Base-by-base conservation (phyloP, 306 rosid genomes). In the Hippophae gyantsensis region DNA sequence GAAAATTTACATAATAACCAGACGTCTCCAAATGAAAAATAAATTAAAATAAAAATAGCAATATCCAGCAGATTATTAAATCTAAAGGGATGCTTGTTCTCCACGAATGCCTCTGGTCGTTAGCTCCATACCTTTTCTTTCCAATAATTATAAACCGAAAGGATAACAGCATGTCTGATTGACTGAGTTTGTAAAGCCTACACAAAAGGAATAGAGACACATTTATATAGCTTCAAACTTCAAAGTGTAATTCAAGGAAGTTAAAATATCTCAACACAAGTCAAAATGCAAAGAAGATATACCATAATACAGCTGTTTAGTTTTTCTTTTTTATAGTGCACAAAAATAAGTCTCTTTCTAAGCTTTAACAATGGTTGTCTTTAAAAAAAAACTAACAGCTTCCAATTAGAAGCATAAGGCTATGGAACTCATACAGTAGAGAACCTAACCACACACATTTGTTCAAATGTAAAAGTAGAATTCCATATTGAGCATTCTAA, bases 81-180 rank as follows among this genome's bases (percentile, higher is more conserved):
- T 18, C 18, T 53, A 26, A 32, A 23, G 52, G 47, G 10, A 25
- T 42, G n/a, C 58, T 25, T 48, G 54, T 23, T 23, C 59, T 23
- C 51, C 26, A 41, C 53, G 2, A 7, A 27, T 18, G 42, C n/a
- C 41, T 58, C 56, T 32, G 42, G 7, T 38, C 6, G 13, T 50
- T n/a, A 6, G 25, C 49, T 61, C 8, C 73, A 41, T 76, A 90
- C 97, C 97, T 90, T 90, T 32, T 87, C 95, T 79, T 72, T 90
- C 97, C 97, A 90, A 67, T 90, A 87, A 60, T 76, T 77, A 77
- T 77, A 90, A 58, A 87, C 80, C 6, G 79, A 66, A 78, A 70
- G 82, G 64, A 90, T 45, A 58, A 85, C 49, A 26, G 78, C 54
- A 72, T 84, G 74, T 66, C 82, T 87, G 81, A 81, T 45, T 44